Conservation (phyloP, 345 rosid species). For the Viola odorata region DNA sequence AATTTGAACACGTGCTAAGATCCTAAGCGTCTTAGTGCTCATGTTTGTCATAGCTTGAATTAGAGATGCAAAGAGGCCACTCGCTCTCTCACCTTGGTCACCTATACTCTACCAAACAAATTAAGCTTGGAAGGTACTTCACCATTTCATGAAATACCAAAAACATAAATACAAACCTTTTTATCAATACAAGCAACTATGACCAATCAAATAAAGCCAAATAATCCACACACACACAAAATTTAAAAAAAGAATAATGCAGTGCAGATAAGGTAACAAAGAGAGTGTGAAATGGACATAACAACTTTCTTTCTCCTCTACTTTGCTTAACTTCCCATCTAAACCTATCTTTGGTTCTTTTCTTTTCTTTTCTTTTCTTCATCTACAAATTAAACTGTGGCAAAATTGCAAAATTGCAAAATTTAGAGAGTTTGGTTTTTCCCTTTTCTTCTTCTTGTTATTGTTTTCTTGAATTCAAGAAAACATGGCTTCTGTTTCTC, state of each 20-base stretch:
- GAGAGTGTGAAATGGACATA: conserved; percentile 17
- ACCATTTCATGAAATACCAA: conserved; percentile 4
- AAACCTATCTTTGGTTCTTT: conserved; percentile 8
- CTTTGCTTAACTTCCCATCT: conserved; percentile 35
- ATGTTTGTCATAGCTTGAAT: conserved; percentile 1
- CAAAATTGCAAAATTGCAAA: conserved; percentile 1
- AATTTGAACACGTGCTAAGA: conserved; percentile 1
- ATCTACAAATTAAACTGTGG: not conserved
- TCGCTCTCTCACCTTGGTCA: no score
- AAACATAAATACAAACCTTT: not conserved
- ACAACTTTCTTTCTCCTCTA: conserved; percentile 20
- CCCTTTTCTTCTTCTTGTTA: no score
- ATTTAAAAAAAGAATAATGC: not conserved
- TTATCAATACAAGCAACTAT: conserved; percentile 7
- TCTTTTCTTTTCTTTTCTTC: not conserved
- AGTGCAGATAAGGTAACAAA: conserved; percentile 20
- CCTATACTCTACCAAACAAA: conserved; percentile 34
- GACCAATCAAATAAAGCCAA: not conserved
- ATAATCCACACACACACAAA: no score
- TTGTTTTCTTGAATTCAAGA: not conserved
- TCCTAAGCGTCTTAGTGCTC: not conserved
- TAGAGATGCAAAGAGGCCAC: conserved; percentile 7
- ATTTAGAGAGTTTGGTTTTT: not conserved
- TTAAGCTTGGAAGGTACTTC: conserved; percentile 27
- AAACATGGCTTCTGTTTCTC: conserved; percentile 40